A percentile compares a stretch with the other conserved stretches of the same genome.
These are phyloP conservation scores for Blastobotrys attinorum DNA, from an alignment of 805 yeast genomes.

Conservation along the genomic window DNA sequence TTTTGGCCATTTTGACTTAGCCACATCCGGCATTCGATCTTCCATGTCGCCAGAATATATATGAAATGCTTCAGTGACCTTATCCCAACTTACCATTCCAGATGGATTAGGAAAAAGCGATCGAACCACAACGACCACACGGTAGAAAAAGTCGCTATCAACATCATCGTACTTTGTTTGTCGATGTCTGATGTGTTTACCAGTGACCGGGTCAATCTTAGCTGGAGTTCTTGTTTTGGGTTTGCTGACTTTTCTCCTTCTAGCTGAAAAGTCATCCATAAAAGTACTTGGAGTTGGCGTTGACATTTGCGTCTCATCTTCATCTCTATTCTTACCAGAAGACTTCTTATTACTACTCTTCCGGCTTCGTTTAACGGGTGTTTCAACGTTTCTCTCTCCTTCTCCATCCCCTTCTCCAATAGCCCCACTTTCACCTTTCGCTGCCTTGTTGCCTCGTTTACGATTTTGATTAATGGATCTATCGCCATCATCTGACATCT, in stretches of 20 bases:
- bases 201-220: neutral
- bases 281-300: neutral
- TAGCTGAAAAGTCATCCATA: too few species aligned
- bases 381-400: too few species aligned
- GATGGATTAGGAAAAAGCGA: conserved; percentile 40
- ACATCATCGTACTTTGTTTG: neutral
- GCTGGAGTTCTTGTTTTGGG: neutral
- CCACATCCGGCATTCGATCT: conserved; percentile 31
- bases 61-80: conserved; percentile 44
- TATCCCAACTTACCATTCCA: conserved; percentile 56
- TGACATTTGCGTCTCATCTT: too few species aligned
- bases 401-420: too few species aligned
- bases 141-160: conserved; percentile 42
- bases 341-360: too few species aligned
- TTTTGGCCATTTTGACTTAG: conserved; percentile 63
- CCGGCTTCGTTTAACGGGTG: too few species aligned
- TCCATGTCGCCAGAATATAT: conserved; percentile 19
- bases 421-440: neutral
- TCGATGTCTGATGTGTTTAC: neutral
- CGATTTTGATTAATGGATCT: too few species aligned
- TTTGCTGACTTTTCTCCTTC: neutral
- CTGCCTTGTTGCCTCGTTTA: too few species aligned
- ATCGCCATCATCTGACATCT: neutral
- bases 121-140: conserved; percentile 61
- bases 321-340: too few species aligned